A percentile compares a stretch with the other conserved stretches of the same genome.
phyloP scores from a whole-genome alignment of 2,329 filamentous ascomycete genomes.

The Colletotrichum sidae region DNA sequence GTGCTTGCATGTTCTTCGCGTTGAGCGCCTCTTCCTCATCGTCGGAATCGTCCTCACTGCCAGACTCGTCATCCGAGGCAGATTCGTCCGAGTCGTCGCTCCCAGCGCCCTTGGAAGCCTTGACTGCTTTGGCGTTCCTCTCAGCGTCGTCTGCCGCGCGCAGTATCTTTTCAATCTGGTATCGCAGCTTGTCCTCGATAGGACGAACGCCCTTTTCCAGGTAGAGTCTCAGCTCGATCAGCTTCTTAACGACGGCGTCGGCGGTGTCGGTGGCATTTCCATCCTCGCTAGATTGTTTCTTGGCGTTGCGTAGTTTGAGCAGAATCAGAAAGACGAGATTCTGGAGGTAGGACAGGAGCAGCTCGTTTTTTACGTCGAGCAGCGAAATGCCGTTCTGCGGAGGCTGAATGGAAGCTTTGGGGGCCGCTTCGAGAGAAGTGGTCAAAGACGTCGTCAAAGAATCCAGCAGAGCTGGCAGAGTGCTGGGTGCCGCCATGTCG shows the following conservation, averaged over 20 bases:
- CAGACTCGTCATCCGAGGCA: slow-evolving; percentile 48
- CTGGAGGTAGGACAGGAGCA: slow-evolving; percentile 96
- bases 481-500: slow-evolving; percentile 63
- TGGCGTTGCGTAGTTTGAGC: slow-evolving; percentile 76
- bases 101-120: slow-evolving; percentile 48
- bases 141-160: slow-evolving; percentile 84
- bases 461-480: slow-evolving; percentile 62
- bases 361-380: slow-evolving; percentile 94
- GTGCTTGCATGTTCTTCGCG: slow-evolving; percentile 36
- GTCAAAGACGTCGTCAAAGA: slow-evolving; percentile 69
- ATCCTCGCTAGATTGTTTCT: slow-evolving; percentile 40
- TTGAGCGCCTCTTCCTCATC: slow-evolving; percentile 42
- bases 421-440: slow-evolving; percentile 75
- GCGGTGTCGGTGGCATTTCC: slow-evolving; percentile 59
- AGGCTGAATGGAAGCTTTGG: slow-evolving; percentile 74
- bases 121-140: slow-evolving; percentile 53
- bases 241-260: slow-evolving; percentile 81
- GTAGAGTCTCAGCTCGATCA: slow-evolving; percentile 92
- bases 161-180: slow-evolving; percentile 95
- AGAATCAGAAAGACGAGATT: slow-evolving; percentile 91
- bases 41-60: slow-evolving; percentile 49
- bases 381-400: slow-evolving; percentile 91
- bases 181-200: slow-evolving; percentile 89
- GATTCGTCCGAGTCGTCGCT: slow-evolving; percentile 49
- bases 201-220: slow-evolving; percentile 93